These are phyloP conservation scores for Lentinula guzmanii DNA, from an alignment of 768 basidiomycete species.

Conservation along the genomic window DNA sequence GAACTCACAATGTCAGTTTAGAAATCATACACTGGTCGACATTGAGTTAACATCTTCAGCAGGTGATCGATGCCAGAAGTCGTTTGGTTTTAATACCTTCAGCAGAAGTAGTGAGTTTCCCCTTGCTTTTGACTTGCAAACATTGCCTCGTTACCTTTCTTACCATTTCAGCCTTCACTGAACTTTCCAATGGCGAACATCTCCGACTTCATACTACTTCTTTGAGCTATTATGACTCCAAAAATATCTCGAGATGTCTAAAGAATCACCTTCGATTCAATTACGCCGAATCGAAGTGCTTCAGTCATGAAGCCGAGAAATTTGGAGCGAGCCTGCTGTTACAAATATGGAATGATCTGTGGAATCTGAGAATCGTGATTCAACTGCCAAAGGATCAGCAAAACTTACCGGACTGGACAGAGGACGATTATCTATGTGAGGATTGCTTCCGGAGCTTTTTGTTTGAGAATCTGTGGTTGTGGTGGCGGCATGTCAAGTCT, in stretches of 20 bases:
- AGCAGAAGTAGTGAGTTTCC: constrained; percentile 6
- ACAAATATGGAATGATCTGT: background rate
- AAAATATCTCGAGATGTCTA: background rate
- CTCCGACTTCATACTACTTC: too few species aligned
- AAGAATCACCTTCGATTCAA: background rate
- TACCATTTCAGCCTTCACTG: background rate
- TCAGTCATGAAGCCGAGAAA: background rate
- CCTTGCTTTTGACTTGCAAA: background rate
- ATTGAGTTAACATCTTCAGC: background rate
- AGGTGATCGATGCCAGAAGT: constrained; percentile 10
- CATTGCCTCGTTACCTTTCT: background rate
- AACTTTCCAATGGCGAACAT: background rate
- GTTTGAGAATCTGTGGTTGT: constrained; percentile 8
- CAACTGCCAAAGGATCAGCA: background rate
- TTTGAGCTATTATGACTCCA: background rate
- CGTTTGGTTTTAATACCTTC: constrained; percentile 3
- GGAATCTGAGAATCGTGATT: background rate
- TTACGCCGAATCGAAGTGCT: too few species aligned
- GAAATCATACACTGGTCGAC: background rate
- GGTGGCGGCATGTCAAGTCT: constrained; percentile 1
- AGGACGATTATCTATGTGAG: constrained; percentile 4
- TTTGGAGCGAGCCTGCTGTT: background rate
- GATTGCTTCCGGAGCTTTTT: constrained; percentile 7
- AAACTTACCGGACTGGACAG: background rate
- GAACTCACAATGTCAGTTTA: constrained; percentile 6